phyloP scores from a whole-genome alignment of 495 filamentous ascomycete genomes.

The Neohortaea acidophila region DNA sequence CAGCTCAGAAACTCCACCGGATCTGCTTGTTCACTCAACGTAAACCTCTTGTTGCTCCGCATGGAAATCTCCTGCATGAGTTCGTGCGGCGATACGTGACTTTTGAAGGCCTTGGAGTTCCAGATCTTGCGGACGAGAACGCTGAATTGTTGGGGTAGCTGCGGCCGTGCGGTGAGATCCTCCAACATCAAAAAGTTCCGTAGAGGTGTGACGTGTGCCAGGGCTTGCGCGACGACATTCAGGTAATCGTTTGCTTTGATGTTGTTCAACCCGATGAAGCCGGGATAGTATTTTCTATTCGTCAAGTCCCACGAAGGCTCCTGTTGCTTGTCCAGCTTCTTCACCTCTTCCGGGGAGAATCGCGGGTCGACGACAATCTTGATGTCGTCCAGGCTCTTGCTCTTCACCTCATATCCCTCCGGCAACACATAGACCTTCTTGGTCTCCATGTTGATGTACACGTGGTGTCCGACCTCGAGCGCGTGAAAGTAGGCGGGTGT shows the following conservation, averaged over 20 bases:
- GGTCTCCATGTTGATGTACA: constrained; percentile 91
- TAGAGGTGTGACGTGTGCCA: constrained; percentile 78
- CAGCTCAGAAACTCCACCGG: constrained; percentile 92
- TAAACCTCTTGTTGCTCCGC: constrained; percentile 80
- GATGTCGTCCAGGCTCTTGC: constrained; percentile 92
- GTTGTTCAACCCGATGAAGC: constrained; percentile 98
- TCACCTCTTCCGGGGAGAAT: constrained; percentile 63
- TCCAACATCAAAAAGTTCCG: constrained; percentile 90
- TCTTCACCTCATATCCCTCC: constrained; percentile 93
- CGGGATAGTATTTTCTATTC: constrained; percentile 68
- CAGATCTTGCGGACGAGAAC: constrained; percentile 93
- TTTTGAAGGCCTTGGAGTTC: constrained; percentile 94
- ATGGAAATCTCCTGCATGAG: constrained; percentile 88
- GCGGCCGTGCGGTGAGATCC: constrained; percentile 44
- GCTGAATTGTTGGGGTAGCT: constrained; percentile 61
- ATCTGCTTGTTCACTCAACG: constrained; percentile 79
- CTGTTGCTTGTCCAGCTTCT: constrained; percentile 62
- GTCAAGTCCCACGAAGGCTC: constrained; percentile 61
- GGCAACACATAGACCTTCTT: constrained; percentile 93
- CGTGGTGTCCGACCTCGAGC: constrained; percentile 86
- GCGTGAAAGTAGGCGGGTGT: constrained; percentile 97
- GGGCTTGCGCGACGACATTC: constrained; percentile 87
- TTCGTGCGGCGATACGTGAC: constrained; percentile 94
- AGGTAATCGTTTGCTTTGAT: constrained; percentile 99
- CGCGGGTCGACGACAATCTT: constrained; percentile 95